Conservation (phyloP, 495 filamentous ascomycete species). For the Neurospora africana region DNA sequence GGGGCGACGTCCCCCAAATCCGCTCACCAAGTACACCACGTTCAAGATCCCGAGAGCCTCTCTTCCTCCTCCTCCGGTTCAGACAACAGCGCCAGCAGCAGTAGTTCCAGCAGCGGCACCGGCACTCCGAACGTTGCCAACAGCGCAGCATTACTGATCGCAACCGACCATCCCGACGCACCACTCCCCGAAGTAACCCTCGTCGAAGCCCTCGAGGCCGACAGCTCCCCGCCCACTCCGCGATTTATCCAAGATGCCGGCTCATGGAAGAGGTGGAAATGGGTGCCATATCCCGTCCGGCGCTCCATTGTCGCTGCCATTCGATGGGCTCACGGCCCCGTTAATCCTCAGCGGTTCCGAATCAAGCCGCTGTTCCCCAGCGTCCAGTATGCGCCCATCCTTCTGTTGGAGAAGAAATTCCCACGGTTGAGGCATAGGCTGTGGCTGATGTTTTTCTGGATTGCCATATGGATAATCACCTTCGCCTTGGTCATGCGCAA, state of each 20-base stretch:
- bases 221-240: slow-evolving; percentile 21
- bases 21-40: neutral
- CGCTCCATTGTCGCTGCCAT: slow-evolving; percentile 31
- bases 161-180: slow-evolving; percentile 23
- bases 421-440: slow-evolving; percentile 54
- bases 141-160: slow-evolving; percentile 8
- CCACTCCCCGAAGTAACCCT: slow-evolving; percentile 12
- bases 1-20: neutral
- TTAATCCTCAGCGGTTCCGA: slow-evolving; percentile 49
- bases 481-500: slow-evolving; percentile 59
- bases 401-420: slow-evolving; percentile 48
- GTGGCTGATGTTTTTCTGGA: slow-evolving; percentile 47
- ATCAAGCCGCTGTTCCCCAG: slow-evolving; percentile 60
- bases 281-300: slow-evolving; percentile 39
- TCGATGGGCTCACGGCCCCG: slow-evolving; percentile 63
- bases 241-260: slow-evolving; percentile 30
- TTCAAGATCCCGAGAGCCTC: neutral
- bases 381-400: slow-evolving; percentile 58
- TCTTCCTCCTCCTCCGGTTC: neutral
- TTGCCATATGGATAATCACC: slow-evolving; percentile 59
- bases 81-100: neutral
- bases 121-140: neutral
- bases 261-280: slow-evolving; percentile 29
- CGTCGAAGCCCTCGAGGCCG: slow-evolving; percentile 19
- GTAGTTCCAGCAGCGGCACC: neutral